Percentiles rank a stretch among this genome's conserved stretches.
phyloP scores from a whole-genome alignment of 192 early-diverging fungal genomes.

The Coemansia sp. region DNA sequence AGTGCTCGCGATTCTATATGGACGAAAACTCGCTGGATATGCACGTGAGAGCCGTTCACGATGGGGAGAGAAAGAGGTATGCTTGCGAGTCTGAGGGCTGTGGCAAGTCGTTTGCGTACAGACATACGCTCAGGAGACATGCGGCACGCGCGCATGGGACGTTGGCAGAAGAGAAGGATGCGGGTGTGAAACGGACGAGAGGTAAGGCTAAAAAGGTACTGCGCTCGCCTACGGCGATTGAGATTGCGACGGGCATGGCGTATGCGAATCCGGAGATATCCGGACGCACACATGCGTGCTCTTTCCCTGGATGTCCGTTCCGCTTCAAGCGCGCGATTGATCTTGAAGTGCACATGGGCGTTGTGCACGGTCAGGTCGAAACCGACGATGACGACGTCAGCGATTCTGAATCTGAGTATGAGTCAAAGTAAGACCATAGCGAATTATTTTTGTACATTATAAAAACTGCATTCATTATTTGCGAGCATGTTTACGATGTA shows the following conservation, averaged over 20 bases:
- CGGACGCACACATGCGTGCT: conserved; percentile 25
- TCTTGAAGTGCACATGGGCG: conserved; percentile 27
- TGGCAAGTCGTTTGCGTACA: conserved; percentile 27
- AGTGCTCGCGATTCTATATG: conserved; percentile 44
- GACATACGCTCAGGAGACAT: conserved; percentile 29
- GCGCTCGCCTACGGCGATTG: conserved; percentile 16
- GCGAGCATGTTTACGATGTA: conserved; percentile 1
- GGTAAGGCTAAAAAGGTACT: neutral
- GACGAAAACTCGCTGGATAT: conserved; percentile 21
- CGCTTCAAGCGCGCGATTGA: conserved; percentile 40
- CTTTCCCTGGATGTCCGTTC: conserved; percentile 25
- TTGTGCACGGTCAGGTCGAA: conserved; percentile 19
- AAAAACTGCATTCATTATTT: too few species aligned
- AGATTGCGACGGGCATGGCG: conserved; percentile 43
- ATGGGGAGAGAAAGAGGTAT: conserved; percentile 9
- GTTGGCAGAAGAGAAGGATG: neutral
- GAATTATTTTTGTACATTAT: neutral
- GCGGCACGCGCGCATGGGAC: conserved; percentile 4
- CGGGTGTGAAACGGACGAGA: neutral
- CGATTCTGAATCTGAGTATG: neutral
- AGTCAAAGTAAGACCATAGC: too few species aligned
- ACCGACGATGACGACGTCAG: neutral
- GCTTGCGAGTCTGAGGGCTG: conserved; percentile 25
- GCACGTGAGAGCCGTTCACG: conserved; percentile 39
- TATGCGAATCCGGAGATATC: conserved; percentile 39